Base-by-base conservation (phyloP, 345 rosid genomes). In the Corchorus olitorius region DNA sequence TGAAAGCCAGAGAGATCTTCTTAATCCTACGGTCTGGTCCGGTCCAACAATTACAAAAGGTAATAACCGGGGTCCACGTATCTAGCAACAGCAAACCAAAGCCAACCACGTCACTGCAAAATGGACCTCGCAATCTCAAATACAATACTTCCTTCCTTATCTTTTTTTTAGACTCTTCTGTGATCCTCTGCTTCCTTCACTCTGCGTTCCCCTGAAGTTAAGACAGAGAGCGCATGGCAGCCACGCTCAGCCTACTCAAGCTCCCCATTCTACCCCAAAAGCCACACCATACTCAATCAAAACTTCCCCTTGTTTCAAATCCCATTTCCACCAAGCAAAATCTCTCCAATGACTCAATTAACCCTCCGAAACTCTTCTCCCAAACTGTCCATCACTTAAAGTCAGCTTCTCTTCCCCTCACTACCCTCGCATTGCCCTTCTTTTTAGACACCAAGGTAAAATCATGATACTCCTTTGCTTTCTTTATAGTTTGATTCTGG, bases 201-300 rank as follows among this genome's bases (percentile, higher is more conserved):
- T 37, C 75, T 37, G 22, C 55, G 33, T 45, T 11, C 8, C 33
- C 4, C 67, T 17, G 13, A 15, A 33, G 33, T 27, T 0, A 27
- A 16, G 1, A 60, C 50, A 27, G 35, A 27, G 41, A 72, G 80
- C 77, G 86, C 84, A 90, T 90, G 98, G 91, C 92, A 58, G 77
- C 87, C 93, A 88, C 97, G 71, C 89, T 88, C 79, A 75, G 88
- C 87, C 85, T 88, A 76, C 86, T 87, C 1, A 81, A 78, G 41
- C 80, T 84, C 45, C 90, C 86, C 12, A 27, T 79, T 70, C 81
- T 78, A 72, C 78, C 88, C 52, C 77, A 71, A 19, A 85, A 65
- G 62, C 73, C 80, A 19, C 74, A 27, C 37, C 50, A 50, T 37
- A 46, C 65, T 35, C 52, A 46, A 3, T 67, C 83, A 2, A 84